Conservation (phyloP, 225 moss, liverwort and hornwort species). For the Physcomitrium patens region DNA sequence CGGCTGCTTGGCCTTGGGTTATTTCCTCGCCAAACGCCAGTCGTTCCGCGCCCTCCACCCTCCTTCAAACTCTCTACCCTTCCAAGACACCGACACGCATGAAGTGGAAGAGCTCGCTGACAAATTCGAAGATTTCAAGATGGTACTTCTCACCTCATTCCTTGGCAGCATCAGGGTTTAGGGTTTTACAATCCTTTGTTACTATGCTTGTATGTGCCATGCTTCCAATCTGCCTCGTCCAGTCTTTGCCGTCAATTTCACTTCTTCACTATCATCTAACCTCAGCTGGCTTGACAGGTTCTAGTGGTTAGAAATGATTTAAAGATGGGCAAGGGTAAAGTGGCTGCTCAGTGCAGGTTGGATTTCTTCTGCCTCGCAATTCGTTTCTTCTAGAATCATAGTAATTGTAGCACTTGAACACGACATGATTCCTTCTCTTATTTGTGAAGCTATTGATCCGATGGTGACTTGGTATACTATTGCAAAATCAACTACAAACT, state of each 20-base stretch:
- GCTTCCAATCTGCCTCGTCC: not conserved
- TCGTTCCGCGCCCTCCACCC: slow-evolving; percentile 36
- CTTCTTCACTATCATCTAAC: not conserved
- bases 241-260: too few relatives aligned
- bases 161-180: not conserved
- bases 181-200: not conserved
- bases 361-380: slow-evolving; percentile 8
- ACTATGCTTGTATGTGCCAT: not conserved
- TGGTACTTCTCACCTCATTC: slow-evolving; percentile 47
- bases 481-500: not conserved
- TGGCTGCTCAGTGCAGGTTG: slow-evolving; percentile 90
- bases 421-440: not conserved
- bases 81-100: slow-evolving; percentile 47
- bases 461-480: not conserved
- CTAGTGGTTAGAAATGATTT: slow-evolving; percentile 87
- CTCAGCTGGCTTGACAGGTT: slow-evolving; percentile 45
- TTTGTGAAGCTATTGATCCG: not conserved
- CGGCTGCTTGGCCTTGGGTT: slow-evolving; percentile 77
- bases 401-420: not conserved
- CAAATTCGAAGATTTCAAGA: slow-evolving; percentile 81
- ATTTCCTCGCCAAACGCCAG: slow-evolving; percentile 62
- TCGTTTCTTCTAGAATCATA: not conserved
- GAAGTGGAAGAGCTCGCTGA: slow-evolving; percentile 86
- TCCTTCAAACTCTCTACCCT: slow-evolving; percentile 22
- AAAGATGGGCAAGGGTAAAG: slow-evolving; percentile 97